Evolutionary conservation across 2,329 filamentous ascomycete genomes (phyloP).

Genomic region (Gliomastix tumulicola): DNA sequence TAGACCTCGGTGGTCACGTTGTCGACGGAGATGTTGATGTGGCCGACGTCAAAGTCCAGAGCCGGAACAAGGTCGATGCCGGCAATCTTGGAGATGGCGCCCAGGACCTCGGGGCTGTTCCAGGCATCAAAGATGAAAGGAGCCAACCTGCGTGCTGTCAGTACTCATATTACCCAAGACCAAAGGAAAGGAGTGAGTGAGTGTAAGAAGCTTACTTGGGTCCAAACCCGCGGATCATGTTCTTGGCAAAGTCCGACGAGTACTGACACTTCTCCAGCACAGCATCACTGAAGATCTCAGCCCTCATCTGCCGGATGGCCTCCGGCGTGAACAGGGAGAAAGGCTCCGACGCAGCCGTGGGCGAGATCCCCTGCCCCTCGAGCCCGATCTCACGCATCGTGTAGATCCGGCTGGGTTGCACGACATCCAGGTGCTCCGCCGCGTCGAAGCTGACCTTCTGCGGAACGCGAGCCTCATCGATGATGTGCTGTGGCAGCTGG

Average conservation of each 20-base stretch:
- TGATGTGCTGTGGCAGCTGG: slow-evolving; percentile 16
- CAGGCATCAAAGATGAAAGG: slow-evolving; percentile 54
- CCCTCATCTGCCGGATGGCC: slow-evolving; percentile 54
- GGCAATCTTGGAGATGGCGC: slow-evolving; percentile 42
- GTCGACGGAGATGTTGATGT: slow-evolving; percentile 47
- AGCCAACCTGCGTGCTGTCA: slow-evolving; percentile 49
- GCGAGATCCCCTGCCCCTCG: slow-evolving; percentile 50
- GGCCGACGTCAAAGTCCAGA: slow-evolving; percentile 49
- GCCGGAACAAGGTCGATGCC: slow-evolving; percentile 46
- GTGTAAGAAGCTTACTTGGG: slow-evolving; percentile 33
- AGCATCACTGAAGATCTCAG: slow-evolving; percentile 51
- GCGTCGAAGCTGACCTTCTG: slow-evolving; percentile 37
- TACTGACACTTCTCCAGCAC: slow-evolving; percentile 50
- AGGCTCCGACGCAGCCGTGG: slow-evolving; percentile 56
- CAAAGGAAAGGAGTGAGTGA: background rate
- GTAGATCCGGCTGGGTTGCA: slow-evolving; percentile 40
- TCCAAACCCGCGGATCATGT: slow-evolving; percentile 44
- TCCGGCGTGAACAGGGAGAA: slow-evolving; percentile 57
- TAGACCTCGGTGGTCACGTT: slow-evolving; percentile 22
- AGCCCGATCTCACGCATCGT: slow-evolving; percentile 55
- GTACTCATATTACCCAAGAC: too few relatives aligned
- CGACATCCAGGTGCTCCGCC: slow-evolving; percentile 46
- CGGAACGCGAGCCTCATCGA: slow-evolving; percentile 12
- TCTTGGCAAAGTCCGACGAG: slow-evolving; percentile 36
- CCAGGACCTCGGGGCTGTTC: slow-evolving; percentile 33